These are phyloP conservation scores for Pythium pyrilobum DNA, from an alignment of 352 stramenopile species.

Conservation along the genomic window DNA sequence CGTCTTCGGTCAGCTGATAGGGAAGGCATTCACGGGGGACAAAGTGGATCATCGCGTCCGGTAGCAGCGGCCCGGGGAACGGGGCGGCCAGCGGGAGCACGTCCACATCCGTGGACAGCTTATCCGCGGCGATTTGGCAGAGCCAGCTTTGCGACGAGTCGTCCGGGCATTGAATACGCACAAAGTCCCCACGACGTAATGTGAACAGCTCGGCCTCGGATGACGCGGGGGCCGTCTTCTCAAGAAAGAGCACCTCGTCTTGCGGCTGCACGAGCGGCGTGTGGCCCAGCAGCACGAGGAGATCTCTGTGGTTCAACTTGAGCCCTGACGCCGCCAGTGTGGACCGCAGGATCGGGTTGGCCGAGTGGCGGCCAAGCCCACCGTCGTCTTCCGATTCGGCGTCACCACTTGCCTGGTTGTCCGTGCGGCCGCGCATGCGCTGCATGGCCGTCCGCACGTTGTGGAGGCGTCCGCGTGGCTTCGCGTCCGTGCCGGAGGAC, in stretches of 20 bases:
- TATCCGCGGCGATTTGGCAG: constrained; percentile 13
- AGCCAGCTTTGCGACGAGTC: constrained; percentile 17
- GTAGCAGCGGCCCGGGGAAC: constrained; percentile 16
- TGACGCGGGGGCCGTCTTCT: background rate
- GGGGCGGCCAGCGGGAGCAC: constrained; percentile 14
- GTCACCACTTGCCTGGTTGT: constrained; percentile 2
- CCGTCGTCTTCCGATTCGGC: background rate
- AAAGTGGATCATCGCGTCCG: constrained; percentile 18
- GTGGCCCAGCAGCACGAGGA: constrained; percentile 14
- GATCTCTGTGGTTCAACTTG: constrained; percentile 3
- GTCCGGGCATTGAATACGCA: constrained; percentile 17
- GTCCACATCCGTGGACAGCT: constrained; percentile 11
- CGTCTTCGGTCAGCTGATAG: constrained; percentile 1
- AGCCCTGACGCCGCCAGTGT: constrained; percentile 10
- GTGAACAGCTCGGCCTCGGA: background rate
- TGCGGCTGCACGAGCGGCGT: constrained; percentile 18
- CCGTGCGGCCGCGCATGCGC: constrained; percentile 5
- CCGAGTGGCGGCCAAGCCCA: background rate
- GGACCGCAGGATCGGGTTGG: background rate
- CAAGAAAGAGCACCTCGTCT: constrained; percentile 20
- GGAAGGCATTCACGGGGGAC: constrained; percentile 18
- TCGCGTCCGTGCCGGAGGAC: constrained; percentile 6
- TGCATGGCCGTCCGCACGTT: constrained; percentile 11
- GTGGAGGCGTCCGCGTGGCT: background rate
- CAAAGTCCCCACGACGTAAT: constrained; percentile 16